Evolutionary conservation across 179 eudicot genomes (phyloP).

Genomic region (Heliamphora pulchella): DNA sequence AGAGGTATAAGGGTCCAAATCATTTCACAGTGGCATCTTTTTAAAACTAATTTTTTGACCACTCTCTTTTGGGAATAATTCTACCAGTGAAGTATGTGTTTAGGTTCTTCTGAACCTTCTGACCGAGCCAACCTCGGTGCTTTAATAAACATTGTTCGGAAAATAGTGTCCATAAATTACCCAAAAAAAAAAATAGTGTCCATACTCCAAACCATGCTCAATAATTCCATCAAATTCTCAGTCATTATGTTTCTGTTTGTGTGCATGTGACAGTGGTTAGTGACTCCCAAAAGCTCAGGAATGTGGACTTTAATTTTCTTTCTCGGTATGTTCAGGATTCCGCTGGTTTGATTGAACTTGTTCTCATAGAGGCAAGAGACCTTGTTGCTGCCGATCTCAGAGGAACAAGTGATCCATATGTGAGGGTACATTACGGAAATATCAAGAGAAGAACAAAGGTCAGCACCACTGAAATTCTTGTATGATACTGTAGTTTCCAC

Average conservation of each 20-base stretch:
- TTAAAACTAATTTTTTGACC: background rate
- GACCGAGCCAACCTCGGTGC: background rate
- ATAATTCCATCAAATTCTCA: too few species aligned
- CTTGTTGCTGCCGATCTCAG: slow-evolving; percentile 90
- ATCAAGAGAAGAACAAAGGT: slow-evolving; percentile 78
- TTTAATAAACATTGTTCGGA: too few species aligned
- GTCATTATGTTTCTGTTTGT: background rate
- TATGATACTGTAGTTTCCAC: background rate
- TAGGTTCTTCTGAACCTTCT: background rate
- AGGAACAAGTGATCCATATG: slow-evolving; percentile 98
- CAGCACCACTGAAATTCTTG: background rate
- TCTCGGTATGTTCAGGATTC: slow-evolving; percentile 32
- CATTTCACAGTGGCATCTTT: background rate
- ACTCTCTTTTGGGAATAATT: background rate
- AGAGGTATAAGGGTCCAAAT: background rate
- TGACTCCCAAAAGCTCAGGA: background rate
- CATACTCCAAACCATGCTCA: too few species aligned
- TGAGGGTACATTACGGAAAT: slow-evolving; percentile 76
- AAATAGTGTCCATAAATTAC: too few species aligned
- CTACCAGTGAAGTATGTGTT: background rate
- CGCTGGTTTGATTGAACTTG: slow-evolving; percentile 72
- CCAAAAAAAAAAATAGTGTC: too few species aligned
- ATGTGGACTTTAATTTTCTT: background rate
- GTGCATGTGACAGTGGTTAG: background rate
- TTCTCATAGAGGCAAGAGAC: slow-evolving; percentile 74